Conservation (phyloP, 1,139 yeast species). For the Entelexis sorbosivorans region DNA sequence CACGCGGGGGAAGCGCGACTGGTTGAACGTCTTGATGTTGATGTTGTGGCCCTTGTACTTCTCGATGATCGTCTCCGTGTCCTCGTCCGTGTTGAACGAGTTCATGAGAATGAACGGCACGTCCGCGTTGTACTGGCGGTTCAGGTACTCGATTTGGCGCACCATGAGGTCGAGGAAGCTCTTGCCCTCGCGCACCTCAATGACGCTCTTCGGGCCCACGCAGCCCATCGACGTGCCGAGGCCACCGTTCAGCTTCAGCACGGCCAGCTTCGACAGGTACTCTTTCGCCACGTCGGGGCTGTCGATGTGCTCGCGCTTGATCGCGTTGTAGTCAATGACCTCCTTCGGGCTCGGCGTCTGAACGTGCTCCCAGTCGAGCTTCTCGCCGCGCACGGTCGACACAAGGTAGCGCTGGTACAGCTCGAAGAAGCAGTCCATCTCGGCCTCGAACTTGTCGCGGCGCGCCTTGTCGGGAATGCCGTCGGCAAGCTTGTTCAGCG, state of each 20-base stretch:
- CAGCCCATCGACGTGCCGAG: slow-evolving; percentile 99
- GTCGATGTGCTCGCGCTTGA: slow-evolving; percentile 29
- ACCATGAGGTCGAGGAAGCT: slow-evolving; percentile 90
- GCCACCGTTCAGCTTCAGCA: slow-evolving; percentile 93
- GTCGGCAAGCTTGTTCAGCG: slow-evolving; percentile 80
- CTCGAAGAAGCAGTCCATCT: slow-evolving; percentile 91
- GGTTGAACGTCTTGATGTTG: slow-evolving; percentile 91
- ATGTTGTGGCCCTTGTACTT: slow-evolving; percentile 96
- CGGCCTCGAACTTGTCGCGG: slow-evolving; percentile 64
- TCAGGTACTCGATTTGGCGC: slow-evolving; percentile 91
- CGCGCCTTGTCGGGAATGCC: slow-evolving; percentile 48
- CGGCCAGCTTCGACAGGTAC: slow-evolving; percentile 78
- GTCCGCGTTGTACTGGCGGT: slow-evolving; percentile 80
- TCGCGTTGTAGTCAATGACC: slow-evolving; percentile 63
- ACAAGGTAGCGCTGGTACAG: slow-evolving; percentile 83
- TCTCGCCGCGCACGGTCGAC: slow-evolving; percentile 77
- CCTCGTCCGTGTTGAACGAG: slow-evolving; percentile 94
- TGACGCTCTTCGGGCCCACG: slow-evolving; percentile 96
- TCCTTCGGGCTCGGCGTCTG: slow-evolving; percentile 81
- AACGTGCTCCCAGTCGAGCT: slow-evolving; percentile 91
- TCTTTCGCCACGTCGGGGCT: slow-evolving; percentile 28
- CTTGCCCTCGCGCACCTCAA: slow-evolving; percentile 97
- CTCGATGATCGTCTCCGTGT: slow-evolving; percentile 88
- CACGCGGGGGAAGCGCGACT: slow-evolving; percentile 92
- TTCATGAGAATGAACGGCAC: slow-evolving; percentile 96